Evolutionary conservation across 768 basidiomycete species (phyloP).

Genomic region (Cyclocybe aegerita): DNA sequence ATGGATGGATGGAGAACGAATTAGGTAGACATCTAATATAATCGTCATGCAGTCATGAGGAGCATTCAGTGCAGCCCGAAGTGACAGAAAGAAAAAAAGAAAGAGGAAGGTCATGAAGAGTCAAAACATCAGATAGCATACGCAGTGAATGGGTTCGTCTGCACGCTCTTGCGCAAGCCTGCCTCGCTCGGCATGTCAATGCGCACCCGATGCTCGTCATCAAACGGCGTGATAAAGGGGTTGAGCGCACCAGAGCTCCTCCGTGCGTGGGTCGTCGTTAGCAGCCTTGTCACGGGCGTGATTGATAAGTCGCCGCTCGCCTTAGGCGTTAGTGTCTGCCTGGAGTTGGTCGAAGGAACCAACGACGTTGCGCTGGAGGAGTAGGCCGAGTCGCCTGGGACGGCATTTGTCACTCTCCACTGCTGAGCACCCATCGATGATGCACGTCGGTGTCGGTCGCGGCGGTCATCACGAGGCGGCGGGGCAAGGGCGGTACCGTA

Average conservation of each 20-base stretch:
- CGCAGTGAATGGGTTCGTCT: constrained; percentile 50
- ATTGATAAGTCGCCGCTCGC: constrained; percentile 7
- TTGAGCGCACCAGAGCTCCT: constrained; percentile 34
- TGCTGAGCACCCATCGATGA: constrained; percentile 17
- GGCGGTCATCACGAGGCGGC: constrained; percentile 9
- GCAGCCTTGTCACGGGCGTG: constrained; percentile 44
- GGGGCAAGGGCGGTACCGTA: constrained; percentile 16
- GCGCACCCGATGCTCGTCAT: constrained; percentile 55
- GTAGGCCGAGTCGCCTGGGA: constrained; percentile 16
- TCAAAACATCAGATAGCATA: constrained; percentile 19
- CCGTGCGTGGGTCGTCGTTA: constrained; percentile 42
- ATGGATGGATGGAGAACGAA: not conserved
- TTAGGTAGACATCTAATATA: too few species aligned
- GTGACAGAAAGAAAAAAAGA: not conserved
- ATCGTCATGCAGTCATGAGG: not conserved
- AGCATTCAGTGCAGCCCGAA: not conserved
- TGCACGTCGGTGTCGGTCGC: constrained; percentile 20
- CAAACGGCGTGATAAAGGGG: constrained; percentile 80
- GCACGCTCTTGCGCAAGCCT: constrained; percentile 42
- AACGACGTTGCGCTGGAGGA: constrained; percentile 16
- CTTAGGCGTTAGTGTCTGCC: constrained; percentile 3
- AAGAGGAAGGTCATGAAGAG: not conserved
- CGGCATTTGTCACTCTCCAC: constrained; percentile 24
- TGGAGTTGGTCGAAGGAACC: constrained; percentile 14
- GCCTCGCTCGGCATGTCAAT: constrained; percentile 22